Conservation (phyloP, 805 yeast genomes). For the Cyberlindnera suaveolens region DNA sequence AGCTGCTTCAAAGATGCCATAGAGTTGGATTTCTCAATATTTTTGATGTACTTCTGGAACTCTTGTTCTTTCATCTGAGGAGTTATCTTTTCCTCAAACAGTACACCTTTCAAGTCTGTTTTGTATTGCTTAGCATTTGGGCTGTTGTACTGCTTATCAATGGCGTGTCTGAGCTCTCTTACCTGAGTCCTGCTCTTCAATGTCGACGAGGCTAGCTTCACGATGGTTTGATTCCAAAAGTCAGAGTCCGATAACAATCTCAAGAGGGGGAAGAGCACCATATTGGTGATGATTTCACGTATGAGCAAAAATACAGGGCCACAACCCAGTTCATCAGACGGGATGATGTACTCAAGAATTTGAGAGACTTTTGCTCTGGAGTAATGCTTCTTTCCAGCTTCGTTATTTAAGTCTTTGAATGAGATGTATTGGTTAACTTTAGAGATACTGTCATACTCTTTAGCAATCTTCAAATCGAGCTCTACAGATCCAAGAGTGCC, state of each 20-base stretch:
- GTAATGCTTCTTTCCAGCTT: constrained; percentile 42
- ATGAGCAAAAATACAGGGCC: constrained; percentile 43
- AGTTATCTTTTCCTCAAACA: constrained; percentile 29
- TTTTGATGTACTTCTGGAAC: constrained; percentile 35
- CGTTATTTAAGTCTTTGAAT: constrained; percentile 29
- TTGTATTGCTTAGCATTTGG: constrained; percentile 5
- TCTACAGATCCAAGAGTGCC: constrained; percentile 30
- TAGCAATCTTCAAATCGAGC: constrained; percentile 35
- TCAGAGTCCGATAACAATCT: constrained; percentile 63
- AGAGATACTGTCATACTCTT: constrained; percentile 30
- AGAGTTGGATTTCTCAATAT: constrained; percentile 28
- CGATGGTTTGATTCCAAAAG: constrained; percentile 63
- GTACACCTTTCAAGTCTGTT: constrained; percentile 13
- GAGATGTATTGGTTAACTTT: constrained; percentile 54
- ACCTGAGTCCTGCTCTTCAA: constrained; percentile 74
- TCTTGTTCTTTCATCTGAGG: constrained; percentile 34
- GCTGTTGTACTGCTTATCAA: constrained; percentile 54
- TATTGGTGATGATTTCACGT: constrained; percentile 56
- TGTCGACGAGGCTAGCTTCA: constrained; percentile 52
- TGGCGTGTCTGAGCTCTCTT: constrained; percentile 58
- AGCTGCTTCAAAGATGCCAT: constrained; percentile 41
- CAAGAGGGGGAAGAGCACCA: constrained; percentile 46
- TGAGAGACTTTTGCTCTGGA: constrained; percentile 35
- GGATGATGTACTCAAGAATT: constrained; percentile 45
- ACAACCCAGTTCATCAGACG: constrained; percentile 37